Percentiles rank a stretch among this genome's conserved stretches.
Evolutionary conservation across 2,329 filamentous ascomycete species (phyloP).

Genomic region (Ophiocordyceps unilateralis): DNA sequence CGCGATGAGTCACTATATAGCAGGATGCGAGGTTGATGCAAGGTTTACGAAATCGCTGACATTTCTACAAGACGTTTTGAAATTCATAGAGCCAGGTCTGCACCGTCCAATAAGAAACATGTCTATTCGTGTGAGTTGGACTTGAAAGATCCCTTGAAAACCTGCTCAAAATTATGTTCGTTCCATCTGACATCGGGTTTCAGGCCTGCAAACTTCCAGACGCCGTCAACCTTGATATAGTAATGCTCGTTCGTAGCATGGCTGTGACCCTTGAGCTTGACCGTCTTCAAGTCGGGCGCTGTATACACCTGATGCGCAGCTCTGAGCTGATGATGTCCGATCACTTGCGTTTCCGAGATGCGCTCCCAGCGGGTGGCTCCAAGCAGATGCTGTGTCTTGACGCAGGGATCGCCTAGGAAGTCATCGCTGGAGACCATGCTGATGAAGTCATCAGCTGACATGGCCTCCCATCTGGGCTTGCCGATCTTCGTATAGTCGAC

Average conservation of each 20-base stretch:
- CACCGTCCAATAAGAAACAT: too few species aligned
- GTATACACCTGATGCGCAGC: slow-evolving; percentile 45
- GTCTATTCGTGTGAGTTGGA: too few species aligned
- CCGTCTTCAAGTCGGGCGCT: slow-evolving; percentile 27
- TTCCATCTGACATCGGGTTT: slow-evolving; percentile 36
- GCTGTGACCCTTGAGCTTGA: slow-evolving; percentile 35
- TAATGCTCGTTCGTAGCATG: slow-evolving; percentile 40
- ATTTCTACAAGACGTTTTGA: too few species aligned
- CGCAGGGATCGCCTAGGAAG: slow-evolving; percentile 42
- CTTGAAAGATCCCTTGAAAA: slow-evolving; percentile 18
- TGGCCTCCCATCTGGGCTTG: slow-evolving; percentile 30
- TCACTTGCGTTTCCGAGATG: slow-evolving; percentile 36
- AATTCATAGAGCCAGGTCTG: too few species aligned
- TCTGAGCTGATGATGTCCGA: slow-evolving; percentile 42
- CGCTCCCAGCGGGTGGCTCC: slow-evolving; percentile 42
- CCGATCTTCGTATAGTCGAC: slow-evolving; percentile 1
- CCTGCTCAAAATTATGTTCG: slow-evolving; percentile 39
- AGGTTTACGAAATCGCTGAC: too few species aligned
- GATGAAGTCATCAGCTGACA: slow-evolving; percentile 45
- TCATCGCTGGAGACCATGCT: slow-evolving; percentile 36
- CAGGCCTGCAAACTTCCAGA: slow-evolving; percentile 44
- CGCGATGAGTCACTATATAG: too few species aligned
- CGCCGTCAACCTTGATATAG: slow-evolving; percentile 38
- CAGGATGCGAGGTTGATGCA: too few species aligned
- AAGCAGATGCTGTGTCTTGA: slow-evolving; percentile 50